These are phyloP conservation scores for Marasmius fiardii DNA, from an alignment of 1,284 basidiomycete species.

Conservation along the genomic window DNA sequence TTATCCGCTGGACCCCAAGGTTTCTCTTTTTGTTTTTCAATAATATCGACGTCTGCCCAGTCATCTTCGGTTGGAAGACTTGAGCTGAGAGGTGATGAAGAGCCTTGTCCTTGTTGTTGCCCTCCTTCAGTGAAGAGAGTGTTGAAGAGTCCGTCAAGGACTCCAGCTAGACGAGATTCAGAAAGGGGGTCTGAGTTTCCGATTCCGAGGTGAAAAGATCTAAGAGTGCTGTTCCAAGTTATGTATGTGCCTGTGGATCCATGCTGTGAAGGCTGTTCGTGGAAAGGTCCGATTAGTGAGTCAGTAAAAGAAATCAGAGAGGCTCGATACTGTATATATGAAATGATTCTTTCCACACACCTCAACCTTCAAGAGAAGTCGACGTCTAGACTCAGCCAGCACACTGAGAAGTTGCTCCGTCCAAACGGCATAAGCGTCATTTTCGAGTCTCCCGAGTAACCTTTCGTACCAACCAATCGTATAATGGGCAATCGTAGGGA, in stretches of 20 bases:
- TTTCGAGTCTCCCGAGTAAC: constrained; percentile 28
- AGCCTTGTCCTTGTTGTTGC: no score
- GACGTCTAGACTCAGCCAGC: constrained; percentile 19
- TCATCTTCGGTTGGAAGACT: constrained; percentile 21
- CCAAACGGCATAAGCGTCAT: constrained; percentile 29
- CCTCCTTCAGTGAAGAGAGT: constrained; percentile 21
- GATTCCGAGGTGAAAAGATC: constrained; percentile 27
- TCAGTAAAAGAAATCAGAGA: neutral
- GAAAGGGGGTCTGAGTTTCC: constrained; percentile 26
- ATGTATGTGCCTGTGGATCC: constrained; percentile 22
- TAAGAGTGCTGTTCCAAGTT: constrained; percentile 23
- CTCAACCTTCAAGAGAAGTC: constrained; percentile 25
- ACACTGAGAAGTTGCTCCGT: constrained; percentile 28
- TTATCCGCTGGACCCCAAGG: neutral
- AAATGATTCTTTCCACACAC: constrained; percentile 15
- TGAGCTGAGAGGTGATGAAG: neutral
- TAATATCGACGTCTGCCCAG: constrained; percentile 27
- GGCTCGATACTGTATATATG: no score
- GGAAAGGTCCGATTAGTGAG: no score
- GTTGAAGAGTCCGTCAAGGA: constrained; percentile 31
- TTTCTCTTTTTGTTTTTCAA: constrained; percentile 4
- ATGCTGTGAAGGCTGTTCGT: no score
- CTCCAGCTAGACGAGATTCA: constrained; percentile 22
- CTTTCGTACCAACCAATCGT: constrained; percentile 31
- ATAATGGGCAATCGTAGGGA: constrained; percentile 28